Conservation (phyloP, 441 rosid genomes). For the Jatropha podagrica region DNA sequence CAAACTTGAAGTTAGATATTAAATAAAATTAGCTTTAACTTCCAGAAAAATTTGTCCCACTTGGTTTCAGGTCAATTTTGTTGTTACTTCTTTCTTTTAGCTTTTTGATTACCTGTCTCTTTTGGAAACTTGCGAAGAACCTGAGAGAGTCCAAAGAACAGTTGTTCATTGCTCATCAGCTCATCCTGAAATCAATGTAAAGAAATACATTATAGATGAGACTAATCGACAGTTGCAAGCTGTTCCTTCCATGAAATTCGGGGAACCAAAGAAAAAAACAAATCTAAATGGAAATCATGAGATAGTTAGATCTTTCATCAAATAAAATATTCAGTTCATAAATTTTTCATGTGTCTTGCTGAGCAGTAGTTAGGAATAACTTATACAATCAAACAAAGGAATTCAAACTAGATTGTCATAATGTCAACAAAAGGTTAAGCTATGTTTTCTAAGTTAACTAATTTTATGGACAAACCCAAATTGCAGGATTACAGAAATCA, state of each 20-base stretch:
- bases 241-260: conserved; percentile 15
- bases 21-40: conserved; percentile 19
- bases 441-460: neutral
- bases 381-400: conserved; percentile 8
- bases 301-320: neutral
- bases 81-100: conserved; percentile 12
- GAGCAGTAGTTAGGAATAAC: conserved; percentile 6
- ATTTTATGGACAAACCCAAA: neutral
- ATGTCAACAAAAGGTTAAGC: conserved; percentile 5
- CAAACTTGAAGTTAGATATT: conserved; percentile 25
- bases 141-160: conserved; percentile 96
- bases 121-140: conserved; percentile 93
- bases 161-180: conserved; percentile 91
- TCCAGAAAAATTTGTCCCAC: conserved; percentile 11
- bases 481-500: neutral
- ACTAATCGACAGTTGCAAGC: conserved; percentile 19
- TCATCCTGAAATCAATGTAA: conserved; percentile 71
- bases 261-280: conserved; percentile 10
- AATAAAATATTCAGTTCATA: neutral
- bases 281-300: conserved; percentile 1
- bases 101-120: conserved; percentile 70
- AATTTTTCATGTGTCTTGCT: neutral
- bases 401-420: conserved; percentile 10
- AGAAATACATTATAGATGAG: conserved; percentile 21
- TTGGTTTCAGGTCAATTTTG: neutral